Evolutionary conservation across 2,329 filamentous ascomycete genomes (phyloP).

Genomic region (Plectosphaerella plurivora): DNA sequence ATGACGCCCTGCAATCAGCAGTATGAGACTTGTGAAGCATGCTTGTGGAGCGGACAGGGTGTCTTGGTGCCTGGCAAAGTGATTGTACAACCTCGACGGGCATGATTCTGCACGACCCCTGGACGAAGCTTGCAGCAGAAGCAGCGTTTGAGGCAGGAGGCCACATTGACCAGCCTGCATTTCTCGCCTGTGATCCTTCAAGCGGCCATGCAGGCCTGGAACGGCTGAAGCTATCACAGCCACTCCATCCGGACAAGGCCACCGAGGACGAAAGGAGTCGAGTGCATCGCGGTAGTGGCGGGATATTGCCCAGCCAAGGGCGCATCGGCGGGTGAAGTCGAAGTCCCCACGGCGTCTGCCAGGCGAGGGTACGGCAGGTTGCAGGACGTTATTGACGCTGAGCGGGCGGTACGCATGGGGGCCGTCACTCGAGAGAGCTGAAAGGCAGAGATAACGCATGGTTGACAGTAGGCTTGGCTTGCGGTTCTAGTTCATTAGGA

Average conservation of each 20-base stretch:
- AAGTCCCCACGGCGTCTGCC: too few relatives aligned
- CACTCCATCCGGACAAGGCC: neutral
- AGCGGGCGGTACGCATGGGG: neutral
- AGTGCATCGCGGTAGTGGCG: neutral
- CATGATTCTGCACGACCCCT: too few relatives aligned
- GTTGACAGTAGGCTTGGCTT: neutral
- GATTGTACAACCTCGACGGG: too few relatives aligned
- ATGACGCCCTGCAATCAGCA: neutral
- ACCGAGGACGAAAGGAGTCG: neutral
- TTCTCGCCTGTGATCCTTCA: neutral
- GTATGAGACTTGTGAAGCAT: neutral
- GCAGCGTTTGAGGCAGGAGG: too few relatives aligned
- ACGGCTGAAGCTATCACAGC: neutral
- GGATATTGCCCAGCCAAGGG: neutral
- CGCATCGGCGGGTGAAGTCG: neutral
- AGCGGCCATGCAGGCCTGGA: neutral
- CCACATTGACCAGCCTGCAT: neutral
- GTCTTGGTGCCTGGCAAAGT: too few relatives aligned
- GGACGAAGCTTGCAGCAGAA: too few relatives aligned
- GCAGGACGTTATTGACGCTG: neutral
- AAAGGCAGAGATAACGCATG: neutral
- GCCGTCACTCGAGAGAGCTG: neutral
- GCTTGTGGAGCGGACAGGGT: neutral
- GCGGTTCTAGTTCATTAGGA: neutral
- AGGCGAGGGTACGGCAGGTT: neutral